phyloP scores from a whole-genome alignment of 179 eudicot species.

The Patellifolia procumbens region DNA sequence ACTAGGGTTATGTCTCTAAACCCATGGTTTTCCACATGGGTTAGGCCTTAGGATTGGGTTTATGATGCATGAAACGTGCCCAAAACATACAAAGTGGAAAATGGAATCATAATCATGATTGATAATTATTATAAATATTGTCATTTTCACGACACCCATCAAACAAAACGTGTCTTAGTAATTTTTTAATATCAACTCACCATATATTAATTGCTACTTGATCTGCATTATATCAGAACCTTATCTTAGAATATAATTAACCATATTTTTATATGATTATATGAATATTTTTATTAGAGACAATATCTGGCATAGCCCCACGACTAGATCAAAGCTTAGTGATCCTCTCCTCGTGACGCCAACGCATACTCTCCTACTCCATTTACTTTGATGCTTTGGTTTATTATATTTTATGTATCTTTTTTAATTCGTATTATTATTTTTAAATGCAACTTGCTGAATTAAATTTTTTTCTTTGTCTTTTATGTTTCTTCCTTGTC shows the following conservation, averaged over 20 bases:
- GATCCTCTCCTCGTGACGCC: slow-evolving; percentile 34
- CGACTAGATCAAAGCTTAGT: slow-evolving; percentile 25
- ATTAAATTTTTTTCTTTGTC: background rate
- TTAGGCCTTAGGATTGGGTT: background rate
- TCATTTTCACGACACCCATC: slow-evolving; percentile 19
- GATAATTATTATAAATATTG: background rate
- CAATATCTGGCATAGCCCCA: slow-evolving; percentile 20
- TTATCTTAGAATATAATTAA: slow-evolving; percentile 13
- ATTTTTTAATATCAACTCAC: background rate
- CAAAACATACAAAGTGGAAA: background rate
- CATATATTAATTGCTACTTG: background rate
- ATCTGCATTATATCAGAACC: slow-evolving; percentile 5
- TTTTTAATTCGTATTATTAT: background rate
- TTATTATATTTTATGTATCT: background rate
- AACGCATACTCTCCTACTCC: slow-evolving; percentile 13
- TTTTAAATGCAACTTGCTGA: background rate
- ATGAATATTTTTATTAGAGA: slow-evolving; percentile 6
- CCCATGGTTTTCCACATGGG: slow-evolving; percentile 13
- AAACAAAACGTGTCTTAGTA: slow-evolving; percentile 31
- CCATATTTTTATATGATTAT: background rate
- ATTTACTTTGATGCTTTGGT: background rate
- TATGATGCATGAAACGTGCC: slow-evolving; percentile 18
- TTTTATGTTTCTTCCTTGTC: background rate
- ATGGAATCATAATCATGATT: background rate
- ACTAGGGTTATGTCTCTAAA: slow-evolving; percentile 3